A percentile compares a stretch with the other conserved stretches of the same genome.
These are phyloP conservation scores for Dioscorea alata DNA, from an alignment of 106 monocot genomes.

Conservation along the genomic window DNA sequence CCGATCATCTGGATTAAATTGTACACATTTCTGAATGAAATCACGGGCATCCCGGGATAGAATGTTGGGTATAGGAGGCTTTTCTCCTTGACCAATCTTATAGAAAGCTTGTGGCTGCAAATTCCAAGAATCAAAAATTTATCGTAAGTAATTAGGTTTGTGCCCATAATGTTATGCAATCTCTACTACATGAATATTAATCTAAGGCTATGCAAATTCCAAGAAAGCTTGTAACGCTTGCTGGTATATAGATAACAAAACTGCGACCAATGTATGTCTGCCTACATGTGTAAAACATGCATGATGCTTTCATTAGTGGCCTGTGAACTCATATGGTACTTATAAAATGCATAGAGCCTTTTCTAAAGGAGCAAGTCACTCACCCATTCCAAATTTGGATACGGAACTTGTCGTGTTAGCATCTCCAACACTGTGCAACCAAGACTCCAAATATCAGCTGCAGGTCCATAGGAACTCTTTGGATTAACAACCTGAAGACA, in stretches of 20 bases:
- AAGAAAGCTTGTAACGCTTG: too few relatives aligned
- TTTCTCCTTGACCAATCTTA: slow-evolving; percentile 56
- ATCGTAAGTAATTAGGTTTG: too few relatives aligned
- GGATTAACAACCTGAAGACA: slow-evolving; percentile 57
- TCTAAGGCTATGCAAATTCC: too few relatives aligned
- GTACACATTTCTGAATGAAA: slow-evolving; percentile 69
- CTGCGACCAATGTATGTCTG: too few relatives aligned
- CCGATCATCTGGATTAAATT: slow-evolving; percentile 58
- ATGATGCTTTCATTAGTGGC: too few relatives aligned
- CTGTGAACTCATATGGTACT: too few relatives aligned
- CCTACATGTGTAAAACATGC: too few relatives aligned
- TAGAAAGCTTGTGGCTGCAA: slow-evolving; percentile 54
- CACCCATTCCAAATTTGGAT: slow-evolving; percentile 82
- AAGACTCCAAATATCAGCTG: slow-evolving; percentile 95
- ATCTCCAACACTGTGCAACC: slow-evolving; percentile 94
- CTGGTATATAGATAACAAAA: too few relatives aligned
- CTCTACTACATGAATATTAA: too few relatives aligned
- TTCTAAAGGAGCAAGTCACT: slow-evolving; percentile 13
- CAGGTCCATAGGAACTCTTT: slow-evolving; percentile 50
- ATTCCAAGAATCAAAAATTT: background rate
- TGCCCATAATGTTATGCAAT: too few relatives aligned
- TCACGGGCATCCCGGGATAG: slow-evolving; percentile 71
- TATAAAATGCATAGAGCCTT: too few relatives aligned
- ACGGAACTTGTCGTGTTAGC: slow-evolving; percentile 73
- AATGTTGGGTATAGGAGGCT: slow-evolving; percentile 48